Base-by-base conservation (phyloP, 805 yeast genomes). In the Starmerella potacharoeniae region DNA sequence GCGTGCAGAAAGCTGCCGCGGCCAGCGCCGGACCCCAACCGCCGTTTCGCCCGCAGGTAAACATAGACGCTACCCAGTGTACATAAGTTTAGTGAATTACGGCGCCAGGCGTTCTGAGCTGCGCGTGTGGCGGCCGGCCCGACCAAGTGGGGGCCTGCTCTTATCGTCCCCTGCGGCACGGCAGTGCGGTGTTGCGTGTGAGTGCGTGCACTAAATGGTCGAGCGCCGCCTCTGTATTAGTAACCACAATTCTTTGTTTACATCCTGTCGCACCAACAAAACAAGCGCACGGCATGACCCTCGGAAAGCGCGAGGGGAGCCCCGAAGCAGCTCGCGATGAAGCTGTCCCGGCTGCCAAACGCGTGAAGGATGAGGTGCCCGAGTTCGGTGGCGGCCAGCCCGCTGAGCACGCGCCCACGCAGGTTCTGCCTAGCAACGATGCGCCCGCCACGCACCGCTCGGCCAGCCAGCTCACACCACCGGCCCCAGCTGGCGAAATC, bases 301-400 rank as follows among this genome's bases (percentile, higher is more conserved):
- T 56, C n/a, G 61, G 57, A 52, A 58, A 59, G 54, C 62, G 62
- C 51, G 54, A 34, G 14, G 51, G 52, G 6, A 40, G 49, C 43
- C 55, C 47, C 22, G 36, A 44, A 16, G 16, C 47, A 28, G 51
- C 49, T 42, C 16, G 44, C 28, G 53, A 37, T 14, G 43, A 3
- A 16, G 42, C 42, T 37, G 28, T 30, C 5, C 51, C 51, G 34
- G 51, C 43, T 7, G 51, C 43, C 10, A 48, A 48, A 29, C 51
- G 51, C 41, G 43, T 48, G 35, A 48, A 48, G 51, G 51, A 48
- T 16, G 51, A 48, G 43, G 39, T 6, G 22, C 14, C 51, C 11
- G 22, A 29, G 31, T 16, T 46, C 11, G 33, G 40, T 33, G 37
- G 16, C 5, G 40, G 2, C n/a, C 7, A 10, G 22, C 37, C 31